Base-by-base conservation (phyloP, 169 alveolate species). In the Plasmodium knowlesi region DNA sequence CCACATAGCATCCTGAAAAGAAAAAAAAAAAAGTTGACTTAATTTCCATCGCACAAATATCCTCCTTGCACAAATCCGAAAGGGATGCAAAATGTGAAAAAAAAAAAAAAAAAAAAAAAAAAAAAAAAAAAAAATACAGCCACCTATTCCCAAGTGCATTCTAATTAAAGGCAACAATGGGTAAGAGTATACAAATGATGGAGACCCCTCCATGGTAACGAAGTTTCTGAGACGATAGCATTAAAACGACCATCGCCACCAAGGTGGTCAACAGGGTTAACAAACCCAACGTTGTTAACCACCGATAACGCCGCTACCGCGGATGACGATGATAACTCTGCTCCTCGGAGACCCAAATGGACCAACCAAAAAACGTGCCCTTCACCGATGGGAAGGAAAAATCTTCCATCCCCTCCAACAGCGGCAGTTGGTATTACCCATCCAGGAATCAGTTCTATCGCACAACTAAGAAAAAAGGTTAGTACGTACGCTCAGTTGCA, bases 341-440 rank as follows among this genome's bases (percentile, higher is more conserved):
- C 61, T 22, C 71, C 22, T 14, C 50, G 12, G 32, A 37, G 16
- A 16, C 43, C 41, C 50, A 41, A 71, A 84, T 84, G 82, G 76
- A 41, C 16, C 74, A 32, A 30, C 10, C 50, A 3, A 71, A 72
- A 28, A 37, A 41, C 57, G 53, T 46, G 16, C 19, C 25, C 4
- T 1, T 25, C 39, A 67, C 37, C 57, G 82, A 92, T 74, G 92
- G 73, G 22, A 88, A 96, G 41, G 90, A 95, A 57, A 88, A 88
- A 81, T 96, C 97, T 14, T 82, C 93, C 53, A 96, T 96, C 19
- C 97, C 97, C 8, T 93, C 96, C 25, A 89, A 78, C 37, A 88
- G 71, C 30, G 96, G 78, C 16, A 92, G 57, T n/a, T 96, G 97
- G 97, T 86, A 92, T 19, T 96, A 96, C 84, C 97, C 97, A n/a